A percentile compares a stretch with the other conserved stretches of the same genome.
Evolutionary conservation across 176 grass and related monocot genomes (phyloP).

Genomic region (Zoysia pacifica): DNA sequence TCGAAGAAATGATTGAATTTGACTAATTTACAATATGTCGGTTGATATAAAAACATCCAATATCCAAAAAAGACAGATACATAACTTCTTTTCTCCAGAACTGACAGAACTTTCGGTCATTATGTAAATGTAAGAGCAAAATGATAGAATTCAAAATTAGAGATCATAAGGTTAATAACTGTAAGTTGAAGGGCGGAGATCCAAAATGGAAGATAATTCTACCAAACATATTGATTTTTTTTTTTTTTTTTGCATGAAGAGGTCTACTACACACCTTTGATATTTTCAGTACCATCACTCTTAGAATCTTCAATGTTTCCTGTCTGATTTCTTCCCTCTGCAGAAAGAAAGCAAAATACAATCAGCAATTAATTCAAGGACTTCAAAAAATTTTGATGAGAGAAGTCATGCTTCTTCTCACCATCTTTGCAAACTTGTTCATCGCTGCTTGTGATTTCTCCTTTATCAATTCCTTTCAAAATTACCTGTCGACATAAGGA

Average conservation of each 20-base stretch:
- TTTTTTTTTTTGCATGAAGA: slow-evolving; percentile 2
- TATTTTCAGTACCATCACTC: slow-evolving; percentile 40
- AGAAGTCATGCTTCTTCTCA: slow-evolving; percentile 30
- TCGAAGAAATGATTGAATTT: slow-evolving; percentile 16
- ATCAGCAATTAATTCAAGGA: neutral
- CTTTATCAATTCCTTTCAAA: slow-evolving; percentile 96
- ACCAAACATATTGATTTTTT: slow-evolving; percentile 9
- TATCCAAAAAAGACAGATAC: neutral
- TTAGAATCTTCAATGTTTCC: slow-evolving; percentile 63
- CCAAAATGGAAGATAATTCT: neutral
- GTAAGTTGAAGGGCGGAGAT: neutral
- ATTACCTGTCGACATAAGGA: slow-evolving; percentile 48
- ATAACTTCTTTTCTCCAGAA: neutral
- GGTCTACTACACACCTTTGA: slow-evolving; percentile 28
- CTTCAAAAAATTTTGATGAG: slow-evolving; percentile 1
- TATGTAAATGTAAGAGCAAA: neutral
- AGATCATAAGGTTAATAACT: neutral
- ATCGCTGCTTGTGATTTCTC: slow-evolving; percentile 66
- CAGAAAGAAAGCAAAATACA: neutral
- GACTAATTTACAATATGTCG: neutral
- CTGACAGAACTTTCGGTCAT: neutral
- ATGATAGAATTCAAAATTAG: neutral
- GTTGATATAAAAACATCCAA: neutral
- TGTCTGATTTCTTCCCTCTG: slow-evolving; percentile 52
- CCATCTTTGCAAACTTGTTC: slow-evolving; percentile 69